Conservation (phyloP, 169 alveolate species). For the Plasmodium ovale region DNA sequence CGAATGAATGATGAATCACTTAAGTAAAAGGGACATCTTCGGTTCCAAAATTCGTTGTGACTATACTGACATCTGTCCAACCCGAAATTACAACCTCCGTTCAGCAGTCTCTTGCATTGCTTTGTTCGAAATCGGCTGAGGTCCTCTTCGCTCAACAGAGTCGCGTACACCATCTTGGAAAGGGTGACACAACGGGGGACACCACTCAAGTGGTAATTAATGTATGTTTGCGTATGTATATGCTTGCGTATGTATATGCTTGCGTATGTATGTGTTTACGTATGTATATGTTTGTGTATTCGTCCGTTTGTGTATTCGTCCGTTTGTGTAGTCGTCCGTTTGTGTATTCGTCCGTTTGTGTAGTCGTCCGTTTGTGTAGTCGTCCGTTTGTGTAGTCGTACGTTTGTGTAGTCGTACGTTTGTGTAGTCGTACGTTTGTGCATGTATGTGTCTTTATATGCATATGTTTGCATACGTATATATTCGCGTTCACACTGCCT, state of each 20-base stretch:
- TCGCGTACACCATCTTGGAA: constrained; percentile 63
- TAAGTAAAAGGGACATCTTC: constrained; percentile 90
- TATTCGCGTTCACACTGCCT: too few species aligned
- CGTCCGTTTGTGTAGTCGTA: too few species aligned
- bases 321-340: background rate
- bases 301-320: background rate
- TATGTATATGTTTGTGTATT: background rate
- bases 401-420: too few species aligned
- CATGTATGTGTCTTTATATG: too few species aligned
- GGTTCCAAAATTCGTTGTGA: constrained; percentile 88
- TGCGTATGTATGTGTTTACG: background rate
- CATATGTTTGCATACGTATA: too few species aligned
- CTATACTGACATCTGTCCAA: constrained; percentile 89
- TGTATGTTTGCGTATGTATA: background rate
- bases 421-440: too few species aligned
- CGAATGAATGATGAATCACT: constrained; percentile 85
- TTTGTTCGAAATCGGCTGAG: constrained; percentile 91
- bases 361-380: too few species aligned
- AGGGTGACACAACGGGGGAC: background rate
- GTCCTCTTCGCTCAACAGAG: constrained; percentile 86
- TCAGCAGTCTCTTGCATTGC: constrained; percentile 83
- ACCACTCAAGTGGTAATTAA: background rate
- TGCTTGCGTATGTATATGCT: background rate
- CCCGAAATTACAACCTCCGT: constrained; percentile 85
- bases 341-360: too few species aligned